These are phyloP conservation scores for Aureobasidium sp. DNA, from an alignment of 2,329 filamentous ascomycete genomes.

Conservation along the genomic window DNA sequence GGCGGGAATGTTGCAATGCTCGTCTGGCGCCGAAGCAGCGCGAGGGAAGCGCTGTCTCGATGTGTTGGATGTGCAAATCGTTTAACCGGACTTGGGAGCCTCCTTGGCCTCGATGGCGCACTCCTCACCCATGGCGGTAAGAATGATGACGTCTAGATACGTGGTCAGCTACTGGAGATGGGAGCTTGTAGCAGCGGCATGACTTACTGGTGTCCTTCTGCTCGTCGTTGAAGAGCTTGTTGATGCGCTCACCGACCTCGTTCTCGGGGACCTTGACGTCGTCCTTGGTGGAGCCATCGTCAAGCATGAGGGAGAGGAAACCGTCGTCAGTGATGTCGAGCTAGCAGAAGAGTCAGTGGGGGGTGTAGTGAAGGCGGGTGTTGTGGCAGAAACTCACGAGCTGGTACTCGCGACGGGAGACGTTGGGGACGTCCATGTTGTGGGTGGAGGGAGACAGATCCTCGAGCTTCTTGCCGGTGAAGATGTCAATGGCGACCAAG, in stretches of 20 bases:
- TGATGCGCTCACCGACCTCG: slow-evolving; percentile 81
- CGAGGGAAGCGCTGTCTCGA: slow-evolving; percentile 10
- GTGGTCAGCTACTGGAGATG: slow-evolving; percentile 7
- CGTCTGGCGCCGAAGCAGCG: slow-evolving; percentile 18
- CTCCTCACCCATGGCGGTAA: slow-evolving; percentile 96
- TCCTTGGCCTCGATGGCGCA: slow-evolving; percentile 89
- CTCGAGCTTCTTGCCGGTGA: slow-evolving; percentile 99
- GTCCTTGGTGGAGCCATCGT: slow-evolving; percentile 80
- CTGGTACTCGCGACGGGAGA: slow-evolving; percentile 83
- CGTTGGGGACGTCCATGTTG: slow-evolving; percentile 96
- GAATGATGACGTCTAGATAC: slow-evolving; percentile 74
- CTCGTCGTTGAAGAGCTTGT: slow-evolving; percentile 67
- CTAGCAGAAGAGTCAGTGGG: slow-evolving; percentile 38
- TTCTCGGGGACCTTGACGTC: slow-evolving; percentile 90
- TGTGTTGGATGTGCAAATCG: slow-evolving; percentile 9
- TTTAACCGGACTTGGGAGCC: slow-evolving; percentile 47
- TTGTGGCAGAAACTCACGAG: slow-evolving; percentile 57
- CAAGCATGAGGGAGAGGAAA: slow-evolving; percentile 88
- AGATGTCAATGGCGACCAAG: slow-evolving; percentile 95
- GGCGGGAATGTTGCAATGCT: slow-evolving; percentile 1
- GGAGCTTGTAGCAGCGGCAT: slow-evolving; percentile 1
- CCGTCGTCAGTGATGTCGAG: slow-evolving; percentile 89
- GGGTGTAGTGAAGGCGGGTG: background rate
- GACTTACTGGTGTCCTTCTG: slow-evolving; percentile 88
- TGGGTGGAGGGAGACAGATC: slow-evolving; percentile 96